phyloP scores from a whole-genome alignment of 2,329 filamentous ascomycete species.

The Penicillium fuscoglaucum region DNA sequence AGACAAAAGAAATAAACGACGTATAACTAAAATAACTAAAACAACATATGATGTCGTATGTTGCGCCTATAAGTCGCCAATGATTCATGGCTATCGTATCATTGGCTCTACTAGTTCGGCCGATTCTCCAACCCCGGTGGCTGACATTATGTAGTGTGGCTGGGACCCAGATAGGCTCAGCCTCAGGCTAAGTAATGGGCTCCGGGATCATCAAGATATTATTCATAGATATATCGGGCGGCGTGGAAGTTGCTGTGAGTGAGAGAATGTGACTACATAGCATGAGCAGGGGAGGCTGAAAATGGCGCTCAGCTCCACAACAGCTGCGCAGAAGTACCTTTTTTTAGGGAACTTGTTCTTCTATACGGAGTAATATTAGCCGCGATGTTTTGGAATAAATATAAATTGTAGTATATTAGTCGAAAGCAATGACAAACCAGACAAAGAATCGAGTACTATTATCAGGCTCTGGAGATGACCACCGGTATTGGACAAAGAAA shows the following conservation, averaged over 20 bases:
- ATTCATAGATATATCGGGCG: neutral
- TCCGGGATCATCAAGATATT: neutral
- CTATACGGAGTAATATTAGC: neutral
- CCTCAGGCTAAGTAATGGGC: neutral
- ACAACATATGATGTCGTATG: neutral
- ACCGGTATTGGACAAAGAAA: neutral
- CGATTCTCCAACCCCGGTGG: neutral
- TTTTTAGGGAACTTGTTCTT: neutral
- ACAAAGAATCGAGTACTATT: neutral
- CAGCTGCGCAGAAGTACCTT: neutral
- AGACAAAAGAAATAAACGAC: neutral
- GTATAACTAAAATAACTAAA: neutral
- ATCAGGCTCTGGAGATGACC: neutral
- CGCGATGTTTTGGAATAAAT: neutral
- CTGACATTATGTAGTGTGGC: neutral
- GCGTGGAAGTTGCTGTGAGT: neutral
- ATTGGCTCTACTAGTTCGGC: neutral
- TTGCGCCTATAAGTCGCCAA: neutral
- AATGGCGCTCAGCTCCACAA: neutral
- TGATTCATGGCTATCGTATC: neutral
- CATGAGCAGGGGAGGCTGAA: neutral
- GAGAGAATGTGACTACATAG: neutral
- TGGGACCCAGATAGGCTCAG: neutral
- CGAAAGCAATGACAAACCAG: neutral
- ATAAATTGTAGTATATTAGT: too few species aligned